These are phyloP conservation scores for Trichoderma cornu-damae DNA, from an alignment of 2,329 filamentous ascomycete genomes.

Conservation along the genomic window DNA sequence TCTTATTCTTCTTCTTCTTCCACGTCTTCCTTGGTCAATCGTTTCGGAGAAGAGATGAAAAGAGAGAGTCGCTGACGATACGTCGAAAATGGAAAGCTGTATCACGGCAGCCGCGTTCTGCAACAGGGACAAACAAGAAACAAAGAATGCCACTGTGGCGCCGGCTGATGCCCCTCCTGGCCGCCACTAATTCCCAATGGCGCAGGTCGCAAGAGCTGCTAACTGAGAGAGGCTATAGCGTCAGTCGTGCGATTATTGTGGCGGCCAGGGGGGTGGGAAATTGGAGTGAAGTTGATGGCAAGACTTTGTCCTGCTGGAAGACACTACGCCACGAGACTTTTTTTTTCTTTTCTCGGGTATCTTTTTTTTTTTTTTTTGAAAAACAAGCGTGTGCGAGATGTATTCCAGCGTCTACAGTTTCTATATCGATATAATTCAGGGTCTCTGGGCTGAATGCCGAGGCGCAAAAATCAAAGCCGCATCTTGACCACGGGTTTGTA, in stretches of 20 bases:
- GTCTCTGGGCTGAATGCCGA: background rate
- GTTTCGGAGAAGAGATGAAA: background rate
- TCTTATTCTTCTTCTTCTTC: no score
- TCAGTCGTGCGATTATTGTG: background rate
- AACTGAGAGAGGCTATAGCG: slow-evolving; percentile 13
- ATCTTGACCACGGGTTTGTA: background rate
- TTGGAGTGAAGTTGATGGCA: background rate
- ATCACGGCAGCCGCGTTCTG: slow-evolving; percentile 6
- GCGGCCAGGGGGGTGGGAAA: slow-evolving; percentile 11
- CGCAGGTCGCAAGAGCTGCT: slow-evolving; percentile 10
- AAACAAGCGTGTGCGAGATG: background rate
- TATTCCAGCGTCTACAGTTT: background rate
- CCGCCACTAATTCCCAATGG: slow-evolving; percentile 12
- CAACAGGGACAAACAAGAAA: background rate
- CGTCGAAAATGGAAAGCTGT: slow-evolving; percentile 1
- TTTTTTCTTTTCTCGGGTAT: background rate
- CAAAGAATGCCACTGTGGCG: slow-evolving; percentile 9
- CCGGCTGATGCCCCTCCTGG: slow-evolving; percentile 8
- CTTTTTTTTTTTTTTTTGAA: background rate
- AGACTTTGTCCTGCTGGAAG: background rate
- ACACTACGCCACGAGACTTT: background rate
- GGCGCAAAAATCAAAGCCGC: slow-evolving; percentile 5
- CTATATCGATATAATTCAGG: background rate
- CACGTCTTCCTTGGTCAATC: no score
- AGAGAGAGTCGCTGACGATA: background rate